These are phyloP conservation scores for Chrysoporthe austroafricana DNA, from an alignment of 2,329 filamentous ascomycete species.

Conservation along the genomic window DNA sequence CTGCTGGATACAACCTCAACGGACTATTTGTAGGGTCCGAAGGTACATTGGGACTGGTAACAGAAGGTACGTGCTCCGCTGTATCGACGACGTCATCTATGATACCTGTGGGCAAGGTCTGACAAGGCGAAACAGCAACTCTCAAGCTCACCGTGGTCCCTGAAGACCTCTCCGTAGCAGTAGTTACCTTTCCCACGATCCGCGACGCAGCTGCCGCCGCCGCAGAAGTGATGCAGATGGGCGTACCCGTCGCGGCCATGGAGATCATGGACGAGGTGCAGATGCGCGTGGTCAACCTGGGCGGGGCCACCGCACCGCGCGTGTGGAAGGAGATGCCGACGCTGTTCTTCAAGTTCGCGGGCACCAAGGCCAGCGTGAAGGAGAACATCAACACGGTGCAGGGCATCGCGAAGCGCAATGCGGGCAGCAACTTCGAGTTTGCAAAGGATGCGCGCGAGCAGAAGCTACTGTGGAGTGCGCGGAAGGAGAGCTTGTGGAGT, in stretches of 20 bases:
- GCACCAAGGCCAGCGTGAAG: constrained; percentile 75
- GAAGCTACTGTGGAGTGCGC: constrained; percentile 76
- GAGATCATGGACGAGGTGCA: constrained; percentile 88
- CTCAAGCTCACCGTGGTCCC: constrained; percentile 79
- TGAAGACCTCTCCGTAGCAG: constrained; percentile 75
- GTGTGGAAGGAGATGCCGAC: constrained; percentile 78
- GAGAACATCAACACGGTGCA: constrained; percentile 76
- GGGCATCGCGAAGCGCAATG: constrained; percentile 66
- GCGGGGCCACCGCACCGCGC: constrained; percentile 68
- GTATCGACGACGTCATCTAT: neutral
- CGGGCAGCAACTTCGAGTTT: constrained; percentile 74
- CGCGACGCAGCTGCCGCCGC: constrained; percentile 76
- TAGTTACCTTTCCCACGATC: constrained; percentile 78
- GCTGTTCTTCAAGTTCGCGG: constrained; percentile 85
- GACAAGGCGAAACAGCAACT: constrained; percentile 54
- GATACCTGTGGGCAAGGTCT: neutral
- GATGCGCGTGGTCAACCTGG: constrained; percentile 80
- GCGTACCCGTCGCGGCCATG: constrained; percentile 75
- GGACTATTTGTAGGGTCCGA: constrained; percentile 80
- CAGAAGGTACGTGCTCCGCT: constrained; percentile 56
- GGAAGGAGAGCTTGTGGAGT: constrained; percentile 84
- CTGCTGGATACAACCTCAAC: constrained; percentile 83
- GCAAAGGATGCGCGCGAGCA: constrained; percentile 73
- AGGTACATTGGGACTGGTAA: constrained; percentile 80
- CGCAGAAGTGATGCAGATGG: constrained; percentile 74